Evolutionary conservation across 495 filamentous ascomycete species (phyloP).

Genomic region (Umbilicaria muhlenbergii): DNA sequence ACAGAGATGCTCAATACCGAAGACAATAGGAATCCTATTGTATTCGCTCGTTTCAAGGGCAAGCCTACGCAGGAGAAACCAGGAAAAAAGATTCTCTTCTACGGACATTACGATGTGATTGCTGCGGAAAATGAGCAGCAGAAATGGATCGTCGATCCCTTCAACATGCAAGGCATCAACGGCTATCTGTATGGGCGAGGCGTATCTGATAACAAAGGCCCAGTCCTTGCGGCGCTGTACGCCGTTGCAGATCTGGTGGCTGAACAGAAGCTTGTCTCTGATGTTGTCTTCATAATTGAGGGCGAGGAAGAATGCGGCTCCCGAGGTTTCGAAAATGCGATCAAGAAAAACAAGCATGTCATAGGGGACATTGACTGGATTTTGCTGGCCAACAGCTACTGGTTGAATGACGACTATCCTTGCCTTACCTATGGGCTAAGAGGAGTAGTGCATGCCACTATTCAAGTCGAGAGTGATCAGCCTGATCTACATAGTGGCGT

Average conservation of each 20-base stretch:
- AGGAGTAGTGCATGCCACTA: conserved; percentile 87
- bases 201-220: conserved; percentile 93
- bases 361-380: conserved; percentile 91
- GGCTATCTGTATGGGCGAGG: conserved; percentile 96
- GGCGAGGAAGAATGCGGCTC: conserved; percentile 95
- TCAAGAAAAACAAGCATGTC: conserved; percentile 59
- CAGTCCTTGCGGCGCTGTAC: conserved; percentile 81
- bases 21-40: conserved; percentile 67
- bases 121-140: conserved; percentile 59
- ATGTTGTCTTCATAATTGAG: conserved; percentile 87
- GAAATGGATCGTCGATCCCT: conserved; percentile 79
- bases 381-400: conserved; percentile 90
- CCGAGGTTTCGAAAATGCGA: conserved; percentile 68
- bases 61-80: conserved; percentile 35
- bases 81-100: conserved; percentile 83
- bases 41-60: conserved; percentile 74
- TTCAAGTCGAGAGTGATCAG: conserved; percentile 68
- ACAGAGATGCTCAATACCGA: conserved; percentile 72
- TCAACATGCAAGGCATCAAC: conserved; percentile 67
- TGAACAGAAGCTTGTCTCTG: conserved; percentile 60
- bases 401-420: conserved; percentile 89
- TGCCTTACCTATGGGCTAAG: conserved; percentile 90
- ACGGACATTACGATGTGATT: conserved; percentile 99
- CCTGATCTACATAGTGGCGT: conserved; percentile 93
- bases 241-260: conserved; percentile 77